Base-by-base conservation (phyloP, 169 alveolate species). In the Plasmodium gonderi region DNA sequence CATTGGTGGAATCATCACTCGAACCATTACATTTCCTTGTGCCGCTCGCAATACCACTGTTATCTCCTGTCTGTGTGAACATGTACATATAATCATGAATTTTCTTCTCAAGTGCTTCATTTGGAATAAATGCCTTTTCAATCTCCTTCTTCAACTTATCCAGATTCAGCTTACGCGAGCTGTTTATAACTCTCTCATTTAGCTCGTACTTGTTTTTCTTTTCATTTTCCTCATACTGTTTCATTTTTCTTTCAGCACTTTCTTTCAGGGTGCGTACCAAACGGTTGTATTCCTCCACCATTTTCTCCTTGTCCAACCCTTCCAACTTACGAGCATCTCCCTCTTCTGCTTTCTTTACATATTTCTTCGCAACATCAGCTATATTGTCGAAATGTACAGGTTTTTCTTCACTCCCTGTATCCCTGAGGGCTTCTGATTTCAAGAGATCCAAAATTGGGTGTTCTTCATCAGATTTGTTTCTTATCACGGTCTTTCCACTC, bases 321-420 rank as follows among this genome's bases (percentile, higher is more conserved):
- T 54, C 67, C 29, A 81, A 74, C 75, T 72, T 23, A 0, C 79
- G 60, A 44, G 74, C 45, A 6, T 89, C 38, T 77, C 82, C 36
- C 54, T 54, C 36, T n/a, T 26, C 47, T 14, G 42, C 47, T 94
- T 95, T 93, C 69, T 80, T 79, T 90, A 95, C 8, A 91, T 92
- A 47, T 83, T 91, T 17, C 92, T 69, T 49, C 90, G 60, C 26
- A 81, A 65, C n/a, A 91, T 68, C 38, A 64, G 93, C 4, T 75
- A 64, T 0, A 89, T 90, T 0, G 74, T 51, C 72, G 17, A 60
- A n/a, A n/a, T 60, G 72, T 11, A 14, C 72, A 4, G 17, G 17
- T 12, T 60, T 7, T n/a, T 20, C 12, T 0, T 29, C 7, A 20
- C 31, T 0, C 40, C 26, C 72, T 1, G 7, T n/a, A 36, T 60